A percentile compares a stretch with the other conserved stretches of the same genome.
Conservation (phyloP, 352 stramenopile genomes). For the Phytopythium sindhum region DNA sequence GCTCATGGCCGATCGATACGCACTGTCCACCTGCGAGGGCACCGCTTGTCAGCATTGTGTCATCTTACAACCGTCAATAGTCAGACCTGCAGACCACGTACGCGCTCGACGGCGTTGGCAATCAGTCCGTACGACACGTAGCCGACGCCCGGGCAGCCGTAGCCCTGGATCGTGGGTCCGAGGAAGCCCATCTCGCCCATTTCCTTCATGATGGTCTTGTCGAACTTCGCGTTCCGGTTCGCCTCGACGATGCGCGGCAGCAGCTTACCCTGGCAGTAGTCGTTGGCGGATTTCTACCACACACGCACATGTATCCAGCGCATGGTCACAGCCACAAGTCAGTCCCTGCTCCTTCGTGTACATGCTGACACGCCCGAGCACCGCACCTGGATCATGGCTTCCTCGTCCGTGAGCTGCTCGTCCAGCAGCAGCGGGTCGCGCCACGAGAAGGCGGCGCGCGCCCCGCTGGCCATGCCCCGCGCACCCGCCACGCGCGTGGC, state of each 20-base stretch:
- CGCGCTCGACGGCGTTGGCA: constrained; percentile 94
- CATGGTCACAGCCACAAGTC: not conserved
- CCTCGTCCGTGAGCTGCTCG: constrained; percentile 85
- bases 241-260: constrained; percentile 92
- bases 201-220: constrained; percentile 93
- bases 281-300: constrained; percentile 83
- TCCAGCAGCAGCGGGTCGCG: constrained; percentile 78
- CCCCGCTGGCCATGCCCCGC: constrained; percentile 42
- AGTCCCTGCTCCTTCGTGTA: not conserved
- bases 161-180: constrained; percentile 92
- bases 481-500: constrained; percentile 18
- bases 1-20: constrained; percentile 96
- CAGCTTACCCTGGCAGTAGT: constrained; percentile 94
- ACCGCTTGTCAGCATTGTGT: not conserved
- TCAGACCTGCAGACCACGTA: constrained; percentile 2
- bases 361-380: not conserved
- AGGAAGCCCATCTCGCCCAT: constrained; percentile 94
- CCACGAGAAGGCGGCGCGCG: constrained; percentile 68
- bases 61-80: not conserved
- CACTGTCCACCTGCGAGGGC: constrained; percentile 86
- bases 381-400: constrained; percentile 87
- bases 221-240: constrained; percentile 94
- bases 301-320: no score
- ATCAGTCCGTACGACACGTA: constrained; percentile 98
- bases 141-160: constrained; percentile 92